Evolutionary conservation across 371 early-diverging fungal species (phyloP), one percentile per base, ranked within the genome.

Genomic region (Zychaea mexicana): DNA sequence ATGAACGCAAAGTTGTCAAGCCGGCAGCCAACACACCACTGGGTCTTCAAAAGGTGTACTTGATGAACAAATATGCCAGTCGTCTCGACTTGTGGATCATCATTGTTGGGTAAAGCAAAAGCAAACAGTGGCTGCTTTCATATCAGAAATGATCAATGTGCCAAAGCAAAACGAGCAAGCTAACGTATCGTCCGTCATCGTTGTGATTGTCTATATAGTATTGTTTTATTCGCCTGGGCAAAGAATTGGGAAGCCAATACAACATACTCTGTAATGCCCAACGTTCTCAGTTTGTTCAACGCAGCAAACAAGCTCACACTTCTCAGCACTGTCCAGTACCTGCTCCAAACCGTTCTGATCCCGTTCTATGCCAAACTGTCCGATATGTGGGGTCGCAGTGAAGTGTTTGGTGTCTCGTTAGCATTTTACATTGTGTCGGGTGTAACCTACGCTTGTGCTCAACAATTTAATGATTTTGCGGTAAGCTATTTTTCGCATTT

Each of bases 351-450:
- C 0, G 82, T 72, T n/a, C 54, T 82, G 8, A 68, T 77, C 3
- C 82, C 82, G 22, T 73, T 82, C 62, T 82, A 77, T 59, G 70
- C 78, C n/a, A 82, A 82, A 52, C 61, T 77, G 17, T 71, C 79
- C 2, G 82, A 82, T 60, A 72, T 82, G 55, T 57, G 68, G 46
- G 82, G 82, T 2, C 68, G 82, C 61, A 68, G 77, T 27, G 60
- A 69, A 60, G 52, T 73, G 8, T 74, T 73, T 68, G 72, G 76
- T 26, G 22, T 76, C 9, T 66, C 78, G 32, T 67, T 79, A 56
- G 22, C 73, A n/a, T 76, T 74, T 27, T 82, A 77, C 39, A 36
- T 75, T 21, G 24, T 79, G 27, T 79, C 78, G 19, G 75, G 68
- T 58, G 65, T 66, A 24, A 66, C 77, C 45, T 66, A 70, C 45